Conservation (phyloP, 768 basidiomycete species). For the Sporobolomyces roseus region DNA sequence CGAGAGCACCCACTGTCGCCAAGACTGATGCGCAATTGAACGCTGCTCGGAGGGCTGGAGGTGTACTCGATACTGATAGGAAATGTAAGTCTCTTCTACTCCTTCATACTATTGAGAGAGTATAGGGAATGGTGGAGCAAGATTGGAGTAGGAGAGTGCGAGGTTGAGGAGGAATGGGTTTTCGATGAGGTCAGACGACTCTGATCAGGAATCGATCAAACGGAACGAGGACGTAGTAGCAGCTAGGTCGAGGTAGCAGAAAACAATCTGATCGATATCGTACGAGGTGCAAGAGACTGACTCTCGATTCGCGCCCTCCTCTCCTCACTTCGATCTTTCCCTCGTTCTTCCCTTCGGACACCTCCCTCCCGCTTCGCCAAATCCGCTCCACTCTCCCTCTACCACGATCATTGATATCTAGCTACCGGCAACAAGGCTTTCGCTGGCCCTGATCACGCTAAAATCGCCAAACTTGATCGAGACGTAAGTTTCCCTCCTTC, state of each 20-base stretch:
- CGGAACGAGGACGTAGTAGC: too few species aligned
- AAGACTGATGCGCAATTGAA: constrained; percentile 21
- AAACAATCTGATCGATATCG: too few species aligned
- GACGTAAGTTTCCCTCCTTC: too few species aligned
- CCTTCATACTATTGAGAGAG: background rate
- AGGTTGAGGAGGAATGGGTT: background rate
- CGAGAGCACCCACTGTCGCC: constrained; percentile 28
- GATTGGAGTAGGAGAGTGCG: background rate
- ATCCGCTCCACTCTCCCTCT: too few species aligned
- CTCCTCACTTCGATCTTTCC: background rate
- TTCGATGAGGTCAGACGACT: constrained; percentile 3
- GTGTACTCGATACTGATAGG: constrained; percentile 30
- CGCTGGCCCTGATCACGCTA: constrained; percentile 38
- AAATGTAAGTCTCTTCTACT: constrained; percentile 23
- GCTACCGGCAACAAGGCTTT: constrained; percentile 34
- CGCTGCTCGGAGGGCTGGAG: constrained; percentile 32
- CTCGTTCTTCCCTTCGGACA: background rate
- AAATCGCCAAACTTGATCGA: constrained; percentile 44
- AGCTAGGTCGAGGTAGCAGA: too few species aligned
- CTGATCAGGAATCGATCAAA: too few species aligned
- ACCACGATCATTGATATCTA: too few species aligned
- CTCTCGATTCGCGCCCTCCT: too few species aligned
- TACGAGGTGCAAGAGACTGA: too few species aligned
- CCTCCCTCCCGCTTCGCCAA: too few species aligned
- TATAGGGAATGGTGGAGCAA: too few species aligned